Evolutionary conservation across 495 filamentous ascomycete species (phyloP), one percentile per base, ranked within the genome.

Genomic region (Penicillium canescens): DNA sequence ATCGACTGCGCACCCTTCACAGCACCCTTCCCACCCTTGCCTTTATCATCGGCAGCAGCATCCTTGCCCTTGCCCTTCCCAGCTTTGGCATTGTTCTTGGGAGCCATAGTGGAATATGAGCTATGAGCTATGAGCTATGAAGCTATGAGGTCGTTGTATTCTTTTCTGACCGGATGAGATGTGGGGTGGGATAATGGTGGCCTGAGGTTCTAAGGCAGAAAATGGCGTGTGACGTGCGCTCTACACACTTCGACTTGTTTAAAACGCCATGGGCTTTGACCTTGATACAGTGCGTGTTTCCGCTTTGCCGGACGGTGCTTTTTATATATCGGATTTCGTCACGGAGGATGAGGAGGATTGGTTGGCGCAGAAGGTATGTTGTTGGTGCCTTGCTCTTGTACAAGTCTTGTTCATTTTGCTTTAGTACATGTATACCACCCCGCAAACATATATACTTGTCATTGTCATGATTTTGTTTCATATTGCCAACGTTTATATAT

Each of bases 261-360:
- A 18, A 18, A 7, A 7, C 28, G 5, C 28, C 8, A 66, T 60
- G 57, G 49, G 21, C 34, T 43, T 36, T 11, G 42, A 62, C 58
- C 60, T 75, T 7, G 64, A 85, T 54, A 65, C 75, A 14, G 76
- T 67, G 50, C 78, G 75, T 59, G 85, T 94, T 46, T 55, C 73
- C 2, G 59, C 62, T 13, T 76, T 93, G 12, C 90, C 90, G 2
- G 65, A 79, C 1, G 75, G 82, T 40, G 85, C 88, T 52, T 96
- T 88, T 73, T 98, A 97, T 71, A 89, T 98, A 42, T 76, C 92
- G 3, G 80, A 92, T 65, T 97, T 98, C 73, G 88, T 98, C 58
- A 84, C 81, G 11, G 70, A 76, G 43, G 82, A 84, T 16, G 92
- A 97, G 71, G 92, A 97, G 69, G 57, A 74, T 3, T 50, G 66